Evolutionary conservation across 306 rosid species (phyloP).

Genomic region (Macrotyloma uniflorum): DNA sequence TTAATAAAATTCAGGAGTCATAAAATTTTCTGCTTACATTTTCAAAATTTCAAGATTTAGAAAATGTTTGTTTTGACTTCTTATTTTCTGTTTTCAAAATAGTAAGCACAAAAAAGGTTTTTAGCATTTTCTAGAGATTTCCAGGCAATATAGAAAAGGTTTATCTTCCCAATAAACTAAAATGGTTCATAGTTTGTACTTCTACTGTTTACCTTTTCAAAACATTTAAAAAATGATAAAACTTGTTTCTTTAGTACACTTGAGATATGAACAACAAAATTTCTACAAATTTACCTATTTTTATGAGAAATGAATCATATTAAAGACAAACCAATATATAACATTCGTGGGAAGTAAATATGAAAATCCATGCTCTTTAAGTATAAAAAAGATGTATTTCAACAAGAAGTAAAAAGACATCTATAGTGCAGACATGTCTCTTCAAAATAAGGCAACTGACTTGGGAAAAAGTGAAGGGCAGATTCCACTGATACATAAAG

Average conservation of each 20-base stretch:
- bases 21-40: neutral
- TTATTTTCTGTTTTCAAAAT: neutral
- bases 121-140: neutral
- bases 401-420: neutral
- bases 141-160: neutral
- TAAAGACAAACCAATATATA: neutral
- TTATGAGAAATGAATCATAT: neutral
- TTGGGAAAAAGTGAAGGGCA: neutral
- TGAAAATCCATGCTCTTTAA: neutral
- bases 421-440: neutral
- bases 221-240: neutral
- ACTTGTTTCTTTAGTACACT: neutral
- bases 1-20: neutral
- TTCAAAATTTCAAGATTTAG: neutral
- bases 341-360: neutral
- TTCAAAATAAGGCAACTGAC: neutral
- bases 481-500: neutral
- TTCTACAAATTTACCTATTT: neutral
- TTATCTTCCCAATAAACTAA: neutral
- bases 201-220: neutral
- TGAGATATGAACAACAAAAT: conserved; percentile 8
- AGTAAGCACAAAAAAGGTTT: neutral
- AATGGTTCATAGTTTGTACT: neutral
- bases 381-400: neutral
- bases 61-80: neutral